Evolutionary conservation across 768 basidiomycete genomes (phyloP), one percentile per base, ranked within the genome.

Genomic region (Punctularia strigosozonata): DNA sequence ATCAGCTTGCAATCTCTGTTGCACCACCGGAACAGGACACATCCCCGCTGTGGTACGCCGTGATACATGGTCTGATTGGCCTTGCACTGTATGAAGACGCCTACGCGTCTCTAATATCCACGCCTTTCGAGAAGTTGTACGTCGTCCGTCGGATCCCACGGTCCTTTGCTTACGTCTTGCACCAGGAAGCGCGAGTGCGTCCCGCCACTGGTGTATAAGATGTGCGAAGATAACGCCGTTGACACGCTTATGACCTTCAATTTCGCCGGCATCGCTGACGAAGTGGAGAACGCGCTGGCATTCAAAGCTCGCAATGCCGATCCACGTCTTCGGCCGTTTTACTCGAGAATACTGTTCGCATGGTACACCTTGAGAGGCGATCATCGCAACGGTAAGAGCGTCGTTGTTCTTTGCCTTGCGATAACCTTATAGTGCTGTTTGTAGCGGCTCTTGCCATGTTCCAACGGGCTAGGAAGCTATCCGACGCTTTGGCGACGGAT

Each of bases 291-390:
- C 31, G 77, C 82, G 13, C 65, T 99, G 30, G 73, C 83, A 15
- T 97, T 92, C 66, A 94, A 97, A 57, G 86, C 90, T 5, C 75
- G 92, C 43, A 94, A 97, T 56, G 80, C 81, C 14, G 88, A 99
- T 61, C 90, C 94, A 36, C 75, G 86, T 31, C 62, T 79, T 26
- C 73, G 69, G 25, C 92, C 92, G 0, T 80, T 77, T 52, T 98
- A 94, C 63, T 80, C 89, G 25, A 75, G 77, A 50, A 87, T 98
- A 39, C 61, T 98, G n/a, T 94, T 95, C 59, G 80, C 88, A 34
- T 98, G 90, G 90, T 82, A 90, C 56, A 73, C 82, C 48, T 69
- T 73, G 40, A 69, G 86, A 55, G 85, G 86, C 20, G 90, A 97
- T 56, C 90, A 91, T 61, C 76, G 89, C 37, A 89, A 75, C 55